Conservation (phyloP, 768 basidiomycete genomes). For the Erythrobasidium yunnanense region DNA sequence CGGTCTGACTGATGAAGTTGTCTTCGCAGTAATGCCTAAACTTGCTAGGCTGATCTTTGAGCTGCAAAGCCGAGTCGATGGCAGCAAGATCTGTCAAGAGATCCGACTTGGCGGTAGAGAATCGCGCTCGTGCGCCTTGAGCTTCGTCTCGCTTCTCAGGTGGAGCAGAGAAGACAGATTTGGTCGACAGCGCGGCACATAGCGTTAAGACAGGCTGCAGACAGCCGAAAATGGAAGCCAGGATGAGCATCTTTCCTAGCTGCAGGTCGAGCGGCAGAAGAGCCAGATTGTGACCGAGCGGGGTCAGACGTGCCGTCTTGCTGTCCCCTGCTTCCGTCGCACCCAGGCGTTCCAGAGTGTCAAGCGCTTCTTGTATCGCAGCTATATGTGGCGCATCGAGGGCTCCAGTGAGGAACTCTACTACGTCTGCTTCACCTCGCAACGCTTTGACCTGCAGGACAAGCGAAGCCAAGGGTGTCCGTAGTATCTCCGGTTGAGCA, state of each 20-base stretch:
- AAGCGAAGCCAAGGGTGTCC: conserved; percentile 73
- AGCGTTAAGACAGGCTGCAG: conserved; percentile 64
- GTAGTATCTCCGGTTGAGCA: conserved; percentile 74
- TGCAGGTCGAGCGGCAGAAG: conserved; percentile 78
- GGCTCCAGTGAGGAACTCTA: conserved; percentile 60
- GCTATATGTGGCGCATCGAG: conserved; percentile 69
- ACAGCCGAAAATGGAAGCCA: conserved; percentile 72
- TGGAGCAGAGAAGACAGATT: conserved; percentile 71
- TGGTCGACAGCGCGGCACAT: conserved; percentile 66
- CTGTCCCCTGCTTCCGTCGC: conserved; percentile 53
- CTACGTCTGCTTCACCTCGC: conserved; percentile 65
- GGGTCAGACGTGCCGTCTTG: conserved; percentile 51
- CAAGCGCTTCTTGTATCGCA: conserved; percentile 68
- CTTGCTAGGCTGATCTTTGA: conserved; percentile 3
- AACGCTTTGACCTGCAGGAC: conserved; percentile 71
- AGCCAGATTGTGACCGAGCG: conserved; percentile 70
- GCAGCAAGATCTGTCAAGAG: conserved; percentile 70
- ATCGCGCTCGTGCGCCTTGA: conserved; percentile 59
- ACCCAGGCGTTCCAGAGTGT: conserved; percentile 61
- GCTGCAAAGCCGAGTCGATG: conserved; percentile 50
- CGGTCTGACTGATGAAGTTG: conserved; percentile 70
- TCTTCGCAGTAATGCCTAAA: conserved; percentile 45
- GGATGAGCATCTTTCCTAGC: conserved; percentile 84
- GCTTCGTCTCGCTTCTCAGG: conserved; percentile 76
- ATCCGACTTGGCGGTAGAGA: conserved; percentile 65